Base-by-base conservation (phyloP, 352 stramenopile species). In the Phytophthora nicotianae region DNA sequence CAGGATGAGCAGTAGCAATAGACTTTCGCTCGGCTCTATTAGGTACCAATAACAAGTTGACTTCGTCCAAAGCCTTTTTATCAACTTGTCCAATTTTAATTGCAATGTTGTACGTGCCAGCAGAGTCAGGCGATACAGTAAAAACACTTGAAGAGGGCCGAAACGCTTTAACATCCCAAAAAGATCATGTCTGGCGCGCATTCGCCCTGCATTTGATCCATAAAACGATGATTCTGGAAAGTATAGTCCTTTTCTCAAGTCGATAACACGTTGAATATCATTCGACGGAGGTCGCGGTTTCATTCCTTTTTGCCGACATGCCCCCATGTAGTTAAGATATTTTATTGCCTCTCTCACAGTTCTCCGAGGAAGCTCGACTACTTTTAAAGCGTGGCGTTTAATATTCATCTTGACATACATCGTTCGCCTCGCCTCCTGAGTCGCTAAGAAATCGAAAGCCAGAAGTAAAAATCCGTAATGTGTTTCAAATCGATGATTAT, bases 401-500 rank as follows among this genome's bases (percentile, higher is more conserved):
- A 68, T 48, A 16, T 74, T 50, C 20, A 77, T 37, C 4, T 49
- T 62, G 5, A 74, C 17, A 26, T 65, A 72, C 37, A 74, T 52
- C 1, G 52, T 53, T 10, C 46, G 11, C 13, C 65, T 24, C 0
- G 65, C 65, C 5, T 53, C 65, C 24, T 68, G 17, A 0, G 46
- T 29, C 0, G 61, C 60, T 0, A 73, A 8, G 19, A 40, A 71
- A 13, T 73, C 58, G 32, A 75, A 75, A 0, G 50, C 58, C 2
- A 79, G n/a, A 0, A 75, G 13, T 1, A 73, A 19, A n/a, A 79
- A 75, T 1, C 50, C 62, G 5, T 71, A 62, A 10, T 79, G 65
- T 0, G 10, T 20, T 43, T 75, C 49, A 20, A 79, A 75, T 2
- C 42, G 33, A 45, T 62, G 55, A 0, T 51, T 58, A 35, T 75